A percentile compares a stretch with the other conserved stretches of the same genome.
These are phyloP conservation scores for Tremellales sp. DNA, from an alignment of 1,284 basidiomycete genomes.

Conservation along the genomic window DNA sequence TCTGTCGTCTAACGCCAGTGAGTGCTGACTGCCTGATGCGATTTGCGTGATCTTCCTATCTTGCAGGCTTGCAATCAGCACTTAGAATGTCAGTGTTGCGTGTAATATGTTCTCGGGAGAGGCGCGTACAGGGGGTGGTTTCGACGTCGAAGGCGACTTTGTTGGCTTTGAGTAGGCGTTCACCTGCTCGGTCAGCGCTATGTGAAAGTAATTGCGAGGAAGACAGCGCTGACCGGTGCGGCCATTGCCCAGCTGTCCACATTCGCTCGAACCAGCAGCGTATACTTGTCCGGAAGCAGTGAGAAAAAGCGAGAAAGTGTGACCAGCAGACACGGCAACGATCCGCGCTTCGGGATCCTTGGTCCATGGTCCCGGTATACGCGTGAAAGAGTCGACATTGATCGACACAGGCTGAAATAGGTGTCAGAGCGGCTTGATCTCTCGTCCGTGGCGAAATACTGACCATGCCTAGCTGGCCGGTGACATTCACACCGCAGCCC, in stretches of 20 bases:
- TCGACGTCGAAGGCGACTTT: conserved; percentile 79
- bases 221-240: conserved; percentile 59
- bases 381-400: conserved; percentile 23
- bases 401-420: conserved; percentile 12
- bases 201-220: too few relatives aligned
- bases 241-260: conserved; percentile 88
- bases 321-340: conserved; percentile 64
- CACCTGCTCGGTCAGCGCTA: conserved; percentile 43
- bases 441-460: conserved; percentile 13
- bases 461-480: conserved; percentile 61
- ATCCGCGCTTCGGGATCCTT: conserved; percentile 30
- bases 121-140: conserved; percentile 61
- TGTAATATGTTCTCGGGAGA: not conserved
- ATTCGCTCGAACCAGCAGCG: conserved; percentile 84
- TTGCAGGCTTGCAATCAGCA: conserved; percentile 18
- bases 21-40: conserved; percentile 81
- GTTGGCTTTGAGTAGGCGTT: conserved; percentile 77
- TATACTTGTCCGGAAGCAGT: conserved; percentile 81
- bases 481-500: conserved; percentile 73
- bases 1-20: conserved; percentile 70
- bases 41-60: conserved; percentile 69
- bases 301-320: conserved; percentile 77
- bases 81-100: conserved; percentile 4
- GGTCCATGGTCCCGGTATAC: conserved; percentile 38
- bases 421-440: not conserved